Base-by-base conservation (phyloP, 768 basidiomycete genomes). In the Asterophora parasitica region DNA sequence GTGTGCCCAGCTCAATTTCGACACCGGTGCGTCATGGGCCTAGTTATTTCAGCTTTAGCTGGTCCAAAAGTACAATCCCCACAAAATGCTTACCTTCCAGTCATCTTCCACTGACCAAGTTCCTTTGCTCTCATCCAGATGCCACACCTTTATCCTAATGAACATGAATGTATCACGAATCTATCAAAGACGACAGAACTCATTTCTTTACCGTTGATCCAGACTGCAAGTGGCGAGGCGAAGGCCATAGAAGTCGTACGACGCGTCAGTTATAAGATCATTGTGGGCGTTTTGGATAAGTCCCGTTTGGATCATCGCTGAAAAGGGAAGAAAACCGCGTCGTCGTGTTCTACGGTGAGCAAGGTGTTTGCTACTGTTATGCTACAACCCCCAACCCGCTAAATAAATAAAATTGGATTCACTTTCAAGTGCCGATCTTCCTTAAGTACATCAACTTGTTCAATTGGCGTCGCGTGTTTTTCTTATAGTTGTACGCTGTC, bases 11-110 rank as follows among this genome's bases (percentile, higher is more conserved):
- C 79, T 79, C 11, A 96, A 57, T 63, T 78, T 84, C 7, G 91
- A 81, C 31, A 96, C 76, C 0, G 94, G 82, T 12, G 92, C 92
- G 58, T 95, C 92, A 62, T 97, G 94, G n/a, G 94, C 95, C 90
- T 95, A 16, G 58, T 23, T 23, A 35, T 17, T 15, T 26, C 32
- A 12, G 17, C 15, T 31, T 37, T 5, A 7, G 13, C n/a, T 16
- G 10, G 19, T n/a, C 15, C 20, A 44, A 16, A 19, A 17, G 4
- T 0, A 7, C 13, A 17, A 19, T 30, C 16, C 26, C 42, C 41
- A 26, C 12, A 8, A 10, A 42, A 35, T 31, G 46, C 76, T 37
- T 45, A 87, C 92, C 75, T 92, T 94, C 93, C 93, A 96, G 58
- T 94, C 92, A 47, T 89, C 85, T 58, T 91, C 85, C 1, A 82